phyloP scores from a whole-genome alignment of 78 protist genomes.

The Dictyostelium intermedium region DNA sequence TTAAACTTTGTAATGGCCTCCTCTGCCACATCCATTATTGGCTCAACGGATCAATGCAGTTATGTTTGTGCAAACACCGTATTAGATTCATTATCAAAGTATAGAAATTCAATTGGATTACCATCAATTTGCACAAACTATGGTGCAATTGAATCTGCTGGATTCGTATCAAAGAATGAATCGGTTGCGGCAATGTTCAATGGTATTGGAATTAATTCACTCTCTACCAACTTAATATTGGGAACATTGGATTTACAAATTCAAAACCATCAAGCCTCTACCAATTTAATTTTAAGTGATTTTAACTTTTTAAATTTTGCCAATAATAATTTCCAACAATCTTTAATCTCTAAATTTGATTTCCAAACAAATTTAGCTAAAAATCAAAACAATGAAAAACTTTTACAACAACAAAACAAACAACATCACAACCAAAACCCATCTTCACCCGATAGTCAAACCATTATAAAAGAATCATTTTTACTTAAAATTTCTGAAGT shows the following conservation, averaged over 20 bases:
- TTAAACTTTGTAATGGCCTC: slow-evolving; percentile 56
- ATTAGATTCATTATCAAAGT: slow-evolving; percentile 63
- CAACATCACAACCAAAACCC: not conserved
- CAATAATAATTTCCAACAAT: not conserved
- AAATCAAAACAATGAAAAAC: not conserved
- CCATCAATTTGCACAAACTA: slow-evolving; percentile 35
- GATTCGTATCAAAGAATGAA: slow-evolving; percentile 22
- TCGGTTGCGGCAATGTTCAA: not conserved
- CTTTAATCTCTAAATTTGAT: not conserved
- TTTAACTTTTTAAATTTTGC: not conserved
- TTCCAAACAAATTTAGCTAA: not conserved
- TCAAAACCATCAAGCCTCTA: not conserved
- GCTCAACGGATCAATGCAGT: slow-evolving; percentile 61
- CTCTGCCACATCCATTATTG: slow-evolving; percentile 41
- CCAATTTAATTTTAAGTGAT: not conserved
- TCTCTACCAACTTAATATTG: not conserved
- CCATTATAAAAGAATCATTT: not conserved
- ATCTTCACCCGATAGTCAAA: not conserved
- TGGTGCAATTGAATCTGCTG: slow-evolving; percentile 68
- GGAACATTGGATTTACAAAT: not conserved
- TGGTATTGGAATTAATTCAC: not conserved
- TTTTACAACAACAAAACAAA: not conserved
- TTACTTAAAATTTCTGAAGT: not conserved
- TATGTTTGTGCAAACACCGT: slow-evolving; percentile 86
- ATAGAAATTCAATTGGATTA: slow-evolving; percentile 41